phyloP scores from a whole-genome alignment of 1,284 basidiomycete genomes.

The Leccinum pallidistipes region DNA sequence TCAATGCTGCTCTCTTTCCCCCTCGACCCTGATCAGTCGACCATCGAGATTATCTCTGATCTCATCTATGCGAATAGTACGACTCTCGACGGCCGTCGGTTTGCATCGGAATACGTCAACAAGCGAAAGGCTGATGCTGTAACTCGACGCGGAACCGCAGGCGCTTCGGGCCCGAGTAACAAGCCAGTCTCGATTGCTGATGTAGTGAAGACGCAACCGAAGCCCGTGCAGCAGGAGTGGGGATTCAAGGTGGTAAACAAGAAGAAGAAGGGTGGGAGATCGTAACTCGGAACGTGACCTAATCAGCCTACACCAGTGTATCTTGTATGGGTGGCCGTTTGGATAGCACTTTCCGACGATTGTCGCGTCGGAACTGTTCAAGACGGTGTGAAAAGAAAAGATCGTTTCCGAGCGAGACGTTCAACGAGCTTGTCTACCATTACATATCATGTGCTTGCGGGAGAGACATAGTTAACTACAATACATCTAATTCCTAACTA shows the following conservation, averaged over 20 bases:
- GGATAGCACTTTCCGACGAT: constrained; percentile 24
- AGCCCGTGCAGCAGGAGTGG: constrained; percentile 74
- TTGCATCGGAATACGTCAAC: constrained; percentile 87
- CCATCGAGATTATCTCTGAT: constrained; percentile 89
- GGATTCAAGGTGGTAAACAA: constrained; percentile 92
- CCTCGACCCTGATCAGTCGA: constrained; percentile 79
- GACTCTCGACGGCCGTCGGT: constrained; percentile 92
- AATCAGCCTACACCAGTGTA: constrained; percentile 8
- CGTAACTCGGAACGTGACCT: constrained; percentile 23
- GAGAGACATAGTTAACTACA: constrained; percentile 15
- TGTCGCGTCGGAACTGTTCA: neutral
- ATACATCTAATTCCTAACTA: constrained; percentile 23
- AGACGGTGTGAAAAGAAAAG: neutral
- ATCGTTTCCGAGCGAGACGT: neutral
- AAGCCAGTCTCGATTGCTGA: constrained; percentile 78
- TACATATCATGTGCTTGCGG: neutral
- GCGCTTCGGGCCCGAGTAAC: constrained; percentile 39
- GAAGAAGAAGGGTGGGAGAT: constrained; percentile 80
- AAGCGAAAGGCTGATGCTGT: constrained; percentile 81
- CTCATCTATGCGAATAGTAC: constrained; percentile 92
- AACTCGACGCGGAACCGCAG: constrained; percentile 44
- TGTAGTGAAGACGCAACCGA: constrained; percentile 87
- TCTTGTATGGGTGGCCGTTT: constrained; percentile 23
- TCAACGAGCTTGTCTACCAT: neutral
- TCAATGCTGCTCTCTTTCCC: constrained; percentile 91